Conservation (phyloP, 1,284 basidiomycete genomes). For the Sphagnurus paluster region DNA sequence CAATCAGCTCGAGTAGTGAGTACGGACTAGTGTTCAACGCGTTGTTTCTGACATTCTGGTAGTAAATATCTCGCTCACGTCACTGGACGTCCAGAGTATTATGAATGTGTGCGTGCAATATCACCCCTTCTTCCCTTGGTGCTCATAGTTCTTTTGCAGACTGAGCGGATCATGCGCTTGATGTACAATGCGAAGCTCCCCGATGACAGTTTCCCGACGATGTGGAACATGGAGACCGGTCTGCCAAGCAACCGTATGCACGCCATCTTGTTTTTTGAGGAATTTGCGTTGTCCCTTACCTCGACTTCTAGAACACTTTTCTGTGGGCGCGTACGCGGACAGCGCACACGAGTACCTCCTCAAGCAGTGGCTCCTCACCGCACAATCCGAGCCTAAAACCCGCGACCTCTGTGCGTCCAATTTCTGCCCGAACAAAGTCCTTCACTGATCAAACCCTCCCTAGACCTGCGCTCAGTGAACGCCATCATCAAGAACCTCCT, state of each 20-base stretch:
- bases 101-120: slow-evolving; percentile 24
- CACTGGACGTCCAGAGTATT: slow-evolving; percentile 52
- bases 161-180: slow-evolving; percentile 48
- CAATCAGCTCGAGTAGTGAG: slow-evolving; percentile 58
- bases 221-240: slow-evolving; percentile 41
- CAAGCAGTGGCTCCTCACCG: slow-evolving; percentile 69
- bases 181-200: slow-evolving; percentile 41
- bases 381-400: slow-evolving; percentile 45
- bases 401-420: slow-evolving; percentile 50
- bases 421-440: background rate
- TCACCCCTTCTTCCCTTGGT: background rate
- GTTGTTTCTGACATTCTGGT: background rate
- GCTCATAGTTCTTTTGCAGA: slow-evolving; percentile 19
- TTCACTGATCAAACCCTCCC: background rate
- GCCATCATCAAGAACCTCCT: slow-evolving; percentile 67
- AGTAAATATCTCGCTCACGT: slow-evolving; percentile 60
- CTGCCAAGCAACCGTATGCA: slow-evolving; percentile 34
- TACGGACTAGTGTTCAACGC: slow-evolving; percentile 5
- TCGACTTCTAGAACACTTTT: slow-evolving; percentile 41
- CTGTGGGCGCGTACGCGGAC: slow-evolving; percentile 66
- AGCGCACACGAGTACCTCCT: slow-evolving; percentile 77
- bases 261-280: background rate
- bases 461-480: slow-evolving; percentile 62
- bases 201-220: slow-evolving; percentile 41
- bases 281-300: background rate